Evolutionary conservation across 106 monocot genomes (phyloP).

Genomic region (Phalaenopsis equestris): DNA sequence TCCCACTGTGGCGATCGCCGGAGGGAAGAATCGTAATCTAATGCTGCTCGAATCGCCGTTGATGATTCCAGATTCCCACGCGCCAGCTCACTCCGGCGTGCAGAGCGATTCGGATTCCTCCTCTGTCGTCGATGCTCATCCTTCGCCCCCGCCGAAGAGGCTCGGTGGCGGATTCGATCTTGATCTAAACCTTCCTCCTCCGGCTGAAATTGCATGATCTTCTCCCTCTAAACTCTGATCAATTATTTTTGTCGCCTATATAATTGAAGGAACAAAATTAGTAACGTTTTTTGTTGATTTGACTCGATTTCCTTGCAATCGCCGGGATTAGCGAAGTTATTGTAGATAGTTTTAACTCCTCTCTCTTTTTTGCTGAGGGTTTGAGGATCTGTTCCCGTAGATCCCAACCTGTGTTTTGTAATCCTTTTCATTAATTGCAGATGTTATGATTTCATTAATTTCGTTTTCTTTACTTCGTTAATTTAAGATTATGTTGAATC

Average conservation of each 20-base stretch:
- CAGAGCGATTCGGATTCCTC: conserved; percentile 28
- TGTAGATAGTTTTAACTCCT: neutral
- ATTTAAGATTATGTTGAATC: too few relatives aligned
- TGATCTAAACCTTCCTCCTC: conserved; percentile 5
- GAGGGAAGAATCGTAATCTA: neutral
- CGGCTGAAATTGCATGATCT: neutral
- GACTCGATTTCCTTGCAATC: neutral
- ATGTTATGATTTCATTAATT: too few relatives aligned
- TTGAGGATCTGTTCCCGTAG: neutral
- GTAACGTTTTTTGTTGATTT: neutral
- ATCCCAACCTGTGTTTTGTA: neutral
- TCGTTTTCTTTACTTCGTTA: too few relatives aligned
- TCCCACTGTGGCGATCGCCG: neutral
- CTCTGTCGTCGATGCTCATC: conserved; percentile 15
- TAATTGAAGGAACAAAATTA: neutral
- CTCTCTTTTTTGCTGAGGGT: neutral
- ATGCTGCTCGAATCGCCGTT: conserved; percentile 3
- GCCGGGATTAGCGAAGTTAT: neutral
- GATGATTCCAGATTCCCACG: conserved; percentile 1
- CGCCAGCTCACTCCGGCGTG: neutral
- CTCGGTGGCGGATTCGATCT: conserved; percentile 2
- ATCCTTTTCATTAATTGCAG: neutral
- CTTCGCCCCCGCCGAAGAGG: neutral
- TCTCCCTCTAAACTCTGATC: neutral
- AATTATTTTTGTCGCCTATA: neutral